Conservation (phyloP, 2,329 filamentous ascomycete species). For the Neoscytalidium dimidiatum region DNA sequence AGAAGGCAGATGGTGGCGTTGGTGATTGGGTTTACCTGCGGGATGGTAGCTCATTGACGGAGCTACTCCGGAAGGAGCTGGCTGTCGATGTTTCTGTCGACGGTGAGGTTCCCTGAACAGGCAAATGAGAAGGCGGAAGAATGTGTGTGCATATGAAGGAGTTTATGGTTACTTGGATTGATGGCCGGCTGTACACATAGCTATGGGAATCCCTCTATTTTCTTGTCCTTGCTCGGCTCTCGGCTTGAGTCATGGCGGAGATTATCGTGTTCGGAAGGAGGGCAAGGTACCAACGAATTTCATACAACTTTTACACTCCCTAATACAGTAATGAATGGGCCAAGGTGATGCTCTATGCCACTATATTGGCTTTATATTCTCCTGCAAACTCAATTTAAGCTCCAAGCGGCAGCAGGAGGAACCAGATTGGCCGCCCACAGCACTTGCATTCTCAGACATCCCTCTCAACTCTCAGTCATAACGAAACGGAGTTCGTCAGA, state of each 20-base stretch:
- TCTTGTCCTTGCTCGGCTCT: background rate
- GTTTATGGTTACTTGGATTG: background rate
- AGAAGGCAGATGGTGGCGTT: constrained; percentile 73
- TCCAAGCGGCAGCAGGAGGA: too few relatives aligned
- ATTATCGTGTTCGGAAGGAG: background rate
- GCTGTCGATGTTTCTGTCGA: constrained; percentile 56
- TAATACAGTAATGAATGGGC: too few relatives aligned
- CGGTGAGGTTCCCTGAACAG: constrained; percentile 23
- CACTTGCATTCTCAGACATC: too few relatives aligned
- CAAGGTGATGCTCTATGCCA: too few relatives aligned
- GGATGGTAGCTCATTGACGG: constrained; percentile 74
- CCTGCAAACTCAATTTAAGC: too few relatives aligned
- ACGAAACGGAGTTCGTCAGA: too few relatives aligned
- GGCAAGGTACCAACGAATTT: background rate
- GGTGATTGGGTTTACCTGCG: constrained; percentile 88
- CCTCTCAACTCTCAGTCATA: too few relatives aligned
- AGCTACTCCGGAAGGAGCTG: constrained; percentile 75
- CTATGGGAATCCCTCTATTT: background rate
- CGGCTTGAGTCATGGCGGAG: background rate
- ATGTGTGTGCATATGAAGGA: constrained; percentile 7
- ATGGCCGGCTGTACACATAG: background rate
- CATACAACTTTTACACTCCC: background rate
- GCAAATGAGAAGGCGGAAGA: background rate
- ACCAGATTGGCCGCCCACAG: too few relatives aligned
- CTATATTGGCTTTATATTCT: too few relatives aligned